Percentiles rank a stretch among this genome's conserved stretches.
phyloP scores from a whole-genome alignment of 805 yeast species.

The Wickerhamomyces bovis region DNA sequence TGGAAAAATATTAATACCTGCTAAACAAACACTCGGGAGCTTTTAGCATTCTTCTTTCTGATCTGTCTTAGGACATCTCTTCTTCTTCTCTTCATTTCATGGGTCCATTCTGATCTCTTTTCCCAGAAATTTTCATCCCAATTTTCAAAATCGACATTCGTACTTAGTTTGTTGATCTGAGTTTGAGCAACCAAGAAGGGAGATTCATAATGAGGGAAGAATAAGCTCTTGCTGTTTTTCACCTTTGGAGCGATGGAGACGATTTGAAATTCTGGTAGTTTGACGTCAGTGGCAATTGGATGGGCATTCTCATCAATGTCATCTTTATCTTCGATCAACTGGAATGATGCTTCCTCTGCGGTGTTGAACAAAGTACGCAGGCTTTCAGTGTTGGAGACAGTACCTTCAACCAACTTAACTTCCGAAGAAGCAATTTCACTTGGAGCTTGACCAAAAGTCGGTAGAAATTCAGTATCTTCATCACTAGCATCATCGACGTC shows the following conservation, averaged over 20 bases:
- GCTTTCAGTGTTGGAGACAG: conserved; percentile 48
- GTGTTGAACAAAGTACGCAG: conserved; percentile 57
- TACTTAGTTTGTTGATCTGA: conserved; percentile 53
- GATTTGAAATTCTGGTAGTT: conserved; percentile 14
- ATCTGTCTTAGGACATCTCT: conserved; percentile 63
- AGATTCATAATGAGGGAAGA: conserved; percentile 79
- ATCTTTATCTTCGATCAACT: conserved; percentile 36
- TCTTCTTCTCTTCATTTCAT: conserved; percentile 66
- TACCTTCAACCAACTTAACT: conserved; percentile 18
- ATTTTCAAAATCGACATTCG: conserved; percentile 28
- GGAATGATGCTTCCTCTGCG: conserved; percentile 33
- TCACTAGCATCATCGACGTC: conserved; percentile 24
- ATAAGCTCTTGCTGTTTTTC: conserved; percentile 45
- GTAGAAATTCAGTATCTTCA: conserved; percentile 37
- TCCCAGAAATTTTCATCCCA: conserved; percentile 82
- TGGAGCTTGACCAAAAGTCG: conserved; percentile 38
- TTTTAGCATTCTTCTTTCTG: conserved; percentile 36
- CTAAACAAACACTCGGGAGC: conserved; percentile 17
- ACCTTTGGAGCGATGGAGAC: conserved; percentile 22
- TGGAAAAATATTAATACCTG: too few relatives aligned
- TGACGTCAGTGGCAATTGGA: conserved; percentile 21
- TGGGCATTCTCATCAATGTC: conserved; percentile 38
- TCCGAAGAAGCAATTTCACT: conserved; percentile 9
- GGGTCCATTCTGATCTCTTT: conserved; percentile 72
- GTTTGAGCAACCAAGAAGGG: conserved; percentile 86